Evolutionary conservation across 192 early-diverging fungal genomes (phyloP).

Genomic region (Podochytrium sp.): DNA sequence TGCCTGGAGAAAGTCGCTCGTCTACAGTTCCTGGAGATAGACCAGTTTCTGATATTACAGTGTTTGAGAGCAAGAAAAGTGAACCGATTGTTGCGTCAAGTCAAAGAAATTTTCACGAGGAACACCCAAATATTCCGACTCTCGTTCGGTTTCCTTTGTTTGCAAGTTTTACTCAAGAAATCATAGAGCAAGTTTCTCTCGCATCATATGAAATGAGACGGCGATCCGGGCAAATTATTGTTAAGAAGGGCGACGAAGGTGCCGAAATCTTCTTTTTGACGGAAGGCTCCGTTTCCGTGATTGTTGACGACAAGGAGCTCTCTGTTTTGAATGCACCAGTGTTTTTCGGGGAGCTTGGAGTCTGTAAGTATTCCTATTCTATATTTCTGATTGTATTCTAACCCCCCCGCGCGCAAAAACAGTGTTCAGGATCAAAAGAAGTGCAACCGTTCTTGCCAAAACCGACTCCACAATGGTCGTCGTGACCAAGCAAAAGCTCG

Average conservation of each 20-base stretch:
- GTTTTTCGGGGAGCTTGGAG: slow-evolving; percentile 51
- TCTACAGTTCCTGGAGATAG: too few species aligned
- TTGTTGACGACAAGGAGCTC: slow-evolving; percentile 20
- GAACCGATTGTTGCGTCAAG: not conserved
- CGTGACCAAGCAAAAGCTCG: slow-evolving; percentile 44
- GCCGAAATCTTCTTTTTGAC: slow-evolving; percentile 51
- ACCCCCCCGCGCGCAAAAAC: not conserved
- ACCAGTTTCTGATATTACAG: not conserved
- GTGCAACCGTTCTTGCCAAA: slow-evolving; percentile 41
- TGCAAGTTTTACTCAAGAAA: slow-evolving; percentile 41
- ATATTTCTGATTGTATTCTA: not conserved
- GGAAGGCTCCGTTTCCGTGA: slow-evolving; percentile 38
- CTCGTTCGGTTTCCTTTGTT: slow-evolving; percentile 47
- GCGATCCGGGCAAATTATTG: slow-evolving; percentile 39
- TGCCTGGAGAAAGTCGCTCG: too few species aligned
- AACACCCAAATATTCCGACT: slow-evolving; percentile 23
- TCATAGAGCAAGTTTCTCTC: slow-evolving; percentile 34
- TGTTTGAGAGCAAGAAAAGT: not conserved
- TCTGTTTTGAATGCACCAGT: slow-evolving; percentile 18
- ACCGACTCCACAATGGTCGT: slow-evolving; percentile 44
- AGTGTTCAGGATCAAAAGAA: slow-evolving; percentile 39
- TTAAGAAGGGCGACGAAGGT: slow-evolving; percentile 46
- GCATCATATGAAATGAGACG: slow-evolving; percentile 39
- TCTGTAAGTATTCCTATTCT: slow-evolving; percentile 32
- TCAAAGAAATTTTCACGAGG: not conserved